Evolutionary conservation across 225 moss, liverwort and hornwort species (phyloP), one percentile per base, ranked within the genome.

Genomic region (Lunularia cruciata): DNA sequence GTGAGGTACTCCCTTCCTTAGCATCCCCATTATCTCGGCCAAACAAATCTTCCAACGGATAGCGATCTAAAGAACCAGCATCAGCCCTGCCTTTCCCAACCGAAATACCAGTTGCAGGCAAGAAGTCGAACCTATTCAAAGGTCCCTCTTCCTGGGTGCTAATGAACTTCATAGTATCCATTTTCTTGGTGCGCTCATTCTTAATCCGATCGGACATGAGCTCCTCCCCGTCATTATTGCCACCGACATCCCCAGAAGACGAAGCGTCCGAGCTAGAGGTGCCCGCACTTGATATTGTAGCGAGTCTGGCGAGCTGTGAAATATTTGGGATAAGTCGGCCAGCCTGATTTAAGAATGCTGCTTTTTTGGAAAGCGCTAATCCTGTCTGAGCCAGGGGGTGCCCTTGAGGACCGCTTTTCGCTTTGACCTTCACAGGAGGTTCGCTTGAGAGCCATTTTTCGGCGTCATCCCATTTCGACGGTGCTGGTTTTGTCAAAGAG

Each of bases 381-480:
- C 83, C 86, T 26, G 79, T 82, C 58, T 88, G 90, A 0, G 57
- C 74, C 32, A 88, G 82, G 57, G 87, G 77, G n/a, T 92, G 84
- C 0, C 83, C 81, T 57, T 88, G 72, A 16, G 95, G 83, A 8
- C 88, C 86, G 33, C 86, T 87, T 55, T 86, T 81, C 1, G 88
- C 59, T 67, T 83, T 96, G 7, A 85, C 19, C 53, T 49, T 75
- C 1, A 69, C 68, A 2, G 85, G 81, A 4, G 75, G 61, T 30
- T 87, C 92, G 32, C 85, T 85, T 4, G 87, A 79, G 34, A 96
- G 40, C 95, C 95, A 96, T 69, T 92, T 92, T 72, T 96, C 95
- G 2, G 95, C 95, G 36, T 96, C 92, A 37, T 92, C 95, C 96
- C 96, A 96, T 68, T 96, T 96, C 19, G 96, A 96, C 9, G 96